Conservation (phyloP, 75 land plant genomes). For the Cunninghamia lanceolata region DNA sequence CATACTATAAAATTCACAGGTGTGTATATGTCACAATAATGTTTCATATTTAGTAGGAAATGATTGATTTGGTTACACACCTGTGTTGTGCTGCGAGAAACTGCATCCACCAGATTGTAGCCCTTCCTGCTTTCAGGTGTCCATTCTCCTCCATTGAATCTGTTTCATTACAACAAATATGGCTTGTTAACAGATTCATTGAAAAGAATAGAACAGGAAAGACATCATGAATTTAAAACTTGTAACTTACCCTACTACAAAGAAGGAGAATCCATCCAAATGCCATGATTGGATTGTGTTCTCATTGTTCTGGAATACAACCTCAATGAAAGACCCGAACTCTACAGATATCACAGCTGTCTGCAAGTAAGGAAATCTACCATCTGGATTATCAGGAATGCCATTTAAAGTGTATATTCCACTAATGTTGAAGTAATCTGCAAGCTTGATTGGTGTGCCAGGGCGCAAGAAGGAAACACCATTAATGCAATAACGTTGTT, state of each 20-base stretch:
- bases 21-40: not conserved
- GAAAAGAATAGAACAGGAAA: not conserved
- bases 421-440: conserved; percentile 51
- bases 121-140: conserved; percentile 33
- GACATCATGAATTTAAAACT: not conserved
- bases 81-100: conserved; percentile 51
- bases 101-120: conserved; percentile 68
- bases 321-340: too few species aligned
- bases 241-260: conserved; percentile 48
- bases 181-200: not conserved
- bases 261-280: conserved; percentile 50
- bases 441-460: conserved; percentile 50
- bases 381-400: conserved; percentile 17
- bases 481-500: conserved; percentile 48
- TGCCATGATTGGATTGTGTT: too few species aligned
- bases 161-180: not conserved
- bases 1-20: conserved; percentile 14
- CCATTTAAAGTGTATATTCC: conserved; percentile 29
- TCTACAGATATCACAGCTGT: too few species aligned
- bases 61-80: conserved; percentile 3
- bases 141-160: conserved; percentile 66
- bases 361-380: too few species aligned
- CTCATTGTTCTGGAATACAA: too few species aligned
- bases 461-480: conserved; percentile 41
- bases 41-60: not conserved